Base-by-base conservation (phyloP, 371 early-diverging fungal species). In the Mortierella sp. region DNA sequence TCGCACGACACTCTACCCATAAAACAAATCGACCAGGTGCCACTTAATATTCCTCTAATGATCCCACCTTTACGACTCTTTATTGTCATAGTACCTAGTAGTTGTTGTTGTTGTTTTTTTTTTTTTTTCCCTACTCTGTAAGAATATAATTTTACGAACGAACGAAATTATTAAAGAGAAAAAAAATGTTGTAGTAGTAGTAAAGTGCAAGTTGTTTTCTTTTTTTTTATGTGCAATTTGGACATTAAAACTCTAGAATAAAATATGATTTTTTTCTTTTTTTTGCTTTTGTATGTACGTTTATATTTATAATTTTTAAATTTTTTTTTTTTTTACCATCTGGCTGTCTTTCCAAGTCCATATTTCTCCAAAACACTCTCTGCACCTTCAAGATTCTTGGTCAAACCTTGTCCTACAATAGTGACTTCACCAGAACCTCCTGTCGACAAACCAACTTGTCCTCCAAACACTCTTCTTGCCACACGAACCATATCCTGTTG, bases 401-500 rank as follows among this genome's bases (percentile, higher is more conserved):
- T 78, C 64, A 86, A 70, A 1, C 90, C 90, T 66, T 89, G 88
- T 22, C 84, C 81, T 6, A 90, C 88, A 49, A 89, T 81, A 5
- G 90, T 86, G 4, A 87, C 86, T 43, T 87, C 85, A 7, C 90
- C 90, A 37, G 84, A 82, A 0, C 90, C 89, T 49, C 90, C 90
- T 59, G 86, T 88, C 13, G 86, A 54, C 3, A 84, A 70, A 15
- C 85, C 83, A 0, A 89, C 88, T 1, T 87, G 88, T 28, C 88
- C 87, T 35, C 90, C 86, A 32, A 90, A 86, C 23, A 90, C 85
- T 29, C 89, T 76, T 26, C 84, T 70, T 4, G 91, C 91, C 0
- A 94, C 93, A 3, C 94, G 87, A 58, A 88, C 86, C 66, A 96
- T 76, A 81, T 95, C 94, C 42, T 89, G 88, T 17, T 85, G 78